phyloP scores from a whole-genome alignment of 2,329 filamentous ascomycete genomes.

The Paramyrothecium roridum region DNA sequence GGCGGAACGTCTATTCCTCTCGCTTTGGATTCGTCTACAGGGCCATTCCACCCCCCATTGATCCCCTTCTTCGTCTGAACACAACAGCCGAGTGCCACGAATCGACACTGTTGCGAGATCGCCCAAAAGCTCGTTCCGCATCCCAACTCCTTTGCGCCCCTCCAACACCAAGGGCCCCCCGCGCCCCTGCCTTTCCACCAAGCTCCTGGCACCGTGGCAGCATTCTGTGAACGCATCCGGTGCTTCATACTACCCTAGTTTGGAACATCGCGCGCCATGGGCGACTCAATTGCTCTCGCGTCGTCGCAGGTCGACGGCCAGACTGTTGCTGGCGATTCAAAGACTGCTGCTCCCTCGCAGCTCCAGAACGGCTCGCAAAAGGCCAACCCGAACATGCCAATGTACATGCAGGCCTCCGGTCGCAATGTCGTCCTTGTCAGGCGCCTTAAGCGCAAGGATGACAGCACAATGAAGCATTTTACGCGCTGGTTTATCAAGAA shows the following conservation, averaged over 20 bases:
- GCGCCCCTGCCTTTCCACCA: too few relatives aligned
- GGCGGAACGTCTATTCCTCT: neutral
- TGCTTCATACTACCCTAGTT: too few relatives aligned
- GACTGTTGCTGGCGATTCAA: conserved; percentile 12
- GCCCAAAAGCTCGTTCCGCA: too few relatives aligned
- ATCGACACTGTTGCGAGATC: too few relatives aligned
- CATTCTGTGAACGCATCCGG: too few relatives aligned
- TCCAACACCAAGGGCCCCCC: too few relatives aligned
- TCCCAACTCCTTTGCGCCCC: too few relatives aligned
- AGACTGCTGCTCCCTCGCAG: conserved; percentile 18
- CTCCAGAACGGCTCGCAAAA: conserved; percentile 29
- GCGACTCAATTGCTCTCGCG: conserved; percentile 13
- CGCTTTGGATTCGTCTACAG: neutral
- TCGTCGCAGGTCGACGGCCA: conserved; percentile 23
- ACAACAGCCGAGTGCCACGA: too few relatives aligned
- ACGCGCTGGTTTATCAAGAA: conserved; percentile 72
- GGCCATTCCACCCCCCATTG: too few relatives aligned
- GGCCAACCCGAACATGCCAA: conserved; percentile 50
- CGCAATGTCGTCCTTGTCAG: conserved; percentile 52
- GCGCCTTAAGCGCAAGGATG: conserved; percentile 59
- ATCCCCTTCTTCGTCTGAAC: too few relatives aligned
- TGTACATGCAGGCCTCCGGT: conserved; percentile 52
- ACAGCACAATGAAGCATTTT: conserved; percentile 58
- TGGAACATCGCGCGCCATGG: conserved; percentile 15
- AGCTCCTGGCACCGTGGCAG: too few relatives aligned